Base-by-base conservation (phyloP, 2,329 filamentous ascomycete species). In the Ambrosiella xylebori region DNA sequence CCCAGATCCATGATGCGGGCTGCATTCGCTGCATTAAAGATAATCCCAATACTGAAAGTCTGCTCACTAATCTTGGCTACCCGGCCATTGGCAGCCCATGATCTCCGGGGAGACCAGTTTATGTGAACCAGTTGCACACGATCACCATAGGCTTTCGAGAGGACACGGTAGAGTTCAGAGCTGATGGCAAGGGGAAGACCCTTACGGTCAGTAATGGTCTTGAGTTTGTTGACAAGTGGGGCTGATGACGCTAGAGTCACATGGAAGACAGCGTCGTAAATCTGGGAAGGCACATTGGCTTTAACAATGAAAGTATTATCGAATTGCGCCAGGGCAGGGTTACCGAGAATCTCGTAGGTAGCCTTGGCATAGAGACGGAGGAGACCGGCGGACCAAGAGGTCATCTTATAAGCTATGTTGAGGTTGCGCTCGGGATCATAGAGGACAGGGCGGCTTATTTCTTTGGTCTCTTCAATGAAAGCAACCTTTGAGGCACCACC, bases 321-420 rank as follows among this genome's bases (percentile, higher is more conserved):
- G 64, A 97, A 97, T 60, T 90, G 87, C 65, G 95, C 85, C 44
- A 82, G 79, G 1, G 79, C 72, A 52, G 80, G 79, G 65, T 93
- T 82, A 59, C 85, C 85, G 7, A 97, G 76, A 65, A 89, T 82
- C 17, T 80, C 77, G 35, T 93, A 73, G 0, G 89, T 91, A 49
- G 80, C 76, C 61, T 76, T 80, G 45, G 91, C 88, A 66, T 95
- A 84, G 57, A 83, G 77, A 52, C 82, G 82, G 49, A 98, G 74
- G 59, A 84, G 69, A 27, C 73, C 72, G 63, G 90, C 94, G 7
- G 90, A 93, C 84, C 86, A 95, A 12, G 80, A 71, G 0, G 82
- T 85, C 86, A 96, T 95, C 69, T 95, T 96, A 72, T 84, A 96
- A 5, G 95, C 72, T 17, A 97, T 66, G 64, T 98, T 98, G 58